A percentile compares a stretch with the other conserved stretches of the same genome.
phyloP scores from a whole-genome alignment of 192 early-diverging fungal species.

The Coemansia aciculifera region DNA sequence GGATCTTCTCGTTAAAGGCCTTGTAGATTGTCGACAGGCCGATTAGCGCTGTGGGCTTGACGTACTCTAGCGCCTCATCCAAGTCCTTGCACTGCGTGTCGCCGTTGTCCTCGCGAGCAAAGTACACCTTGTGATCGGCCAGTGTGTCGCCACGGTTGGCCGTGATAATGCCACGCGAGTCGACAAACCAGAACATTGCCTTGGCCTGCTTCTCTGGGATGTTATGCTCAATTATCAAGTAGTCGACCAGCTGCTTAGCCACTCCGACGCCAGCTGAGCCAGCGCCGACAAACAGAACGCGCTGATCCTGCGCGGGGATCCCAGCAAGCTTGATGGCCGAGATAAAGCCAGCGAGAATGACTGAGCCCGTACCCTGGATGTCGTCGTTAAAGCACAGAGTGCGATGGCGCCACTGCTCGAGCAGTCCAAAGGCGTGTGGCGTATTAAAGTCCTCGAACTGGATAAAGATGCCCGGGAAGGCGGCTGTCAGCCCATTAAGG shows the following conservation, averaged over 20 bases:
- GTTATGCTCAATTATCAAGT: conserved; percentile 76
- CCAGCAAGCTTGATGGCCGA: conserved; percentile 76
- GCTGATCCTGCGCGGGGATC: conserved; percentile 71
- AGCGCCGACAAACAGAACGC: conserved; percentile 92
- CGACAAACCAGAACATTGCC: conserved; percentile 76
- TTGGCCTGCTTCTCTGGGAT: conserved; percentile 69
- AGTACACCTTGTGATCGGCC: conserved; percentile 81
- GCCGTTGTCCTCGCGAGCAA: conserved; percentile 85
- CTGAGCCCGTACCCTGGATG: conserved; percentile 73
- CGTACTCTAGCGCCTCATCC: conserved; percentile 77
- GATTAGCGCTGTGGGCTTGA: conserved; percentile 88
- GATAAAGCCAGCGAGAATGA: conserved; percentile 92
- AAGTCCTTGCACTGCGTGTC: conserved; percentile 72
- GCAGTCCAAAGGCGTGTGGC: conserved; percentile 87
- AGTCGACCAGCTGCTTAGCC: conserved; percentile 84
- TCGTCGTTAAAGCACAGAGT: conserved; percentile 91
- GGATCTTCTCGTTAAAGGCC: conserved; percentile 71
- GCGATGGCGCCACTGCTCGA: conserved; percentile 75
- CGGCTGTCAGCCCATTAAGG: conserved; percentile 63
- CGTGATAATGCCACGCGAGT: conserved; percentile 91
- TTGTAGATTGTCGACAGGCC: conserved; percentile 81
- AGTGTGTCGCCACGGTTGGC: conserved; percentile 83
- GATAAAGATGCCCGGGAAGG: conserved; percentile 83
- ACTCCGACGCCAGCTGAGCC: conserved; percentile 96
- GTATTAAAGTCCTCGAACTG: conserved; percentile 98